A percentile compares a stretch with the other conserved stretches of the same genome.
Evolutionary conservation across 805 yeast species (phyloP).

Genomic region (Cyberlindnera amylophila): DNA sequence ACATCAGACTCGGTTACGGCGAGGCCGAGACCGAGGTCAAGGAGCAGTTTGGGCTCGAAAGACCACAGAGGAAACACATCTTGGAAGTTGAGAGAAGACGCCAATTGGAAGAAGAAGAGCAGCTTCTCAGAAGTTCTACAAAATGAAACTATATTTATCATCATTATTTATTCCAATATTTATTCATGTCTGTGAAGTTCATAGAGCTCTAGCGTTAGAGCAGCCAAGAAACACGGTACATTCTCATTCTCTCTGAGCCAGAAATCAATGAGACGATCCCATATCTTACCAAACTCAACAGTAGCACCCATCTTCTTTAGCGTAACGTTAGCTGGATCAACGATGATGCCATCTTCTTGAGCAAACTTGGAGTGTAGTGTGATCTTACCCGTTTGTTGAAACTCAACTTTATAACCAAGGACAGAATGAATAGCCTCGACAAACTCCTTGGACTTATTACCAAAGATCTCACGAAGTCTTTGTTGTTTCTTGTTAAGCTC

Average conservation of each 20-base stretch:
- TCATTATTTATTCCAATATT: background rate
- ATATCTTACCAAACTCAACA: constrained; percentile 38
- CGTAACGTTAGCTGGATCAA: constrained; percentile 53
- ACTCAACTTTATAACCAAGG: constrained; percentile 72
- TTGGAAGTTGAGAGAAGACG: constrained; percentile 69
- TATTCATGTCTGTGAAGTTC: background rate
- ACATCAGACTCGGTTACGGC: constrained; percentile 33
- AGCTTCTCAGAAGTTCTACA: too few relatives aligned
- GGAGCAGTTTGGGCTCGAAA: constrained; percentile 46
- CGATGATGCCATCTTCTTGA: constrained; percentile 44
- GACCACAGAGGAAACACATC: constrained; percentile 69
- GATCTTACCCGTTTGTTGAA: constrained; percentile 52
- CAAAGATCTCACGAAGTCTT: constrained; percentile 53
- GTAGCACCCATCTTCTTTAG: constrained; percentile 37
- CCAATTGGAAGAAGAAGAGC: constrained; percentile 63
- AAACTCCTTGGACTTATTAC: constrained; percentile 67
- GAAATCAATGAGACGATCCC: constrained; percentile 41
- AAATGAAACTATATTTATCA: background rate
- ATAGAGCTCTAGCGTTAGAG: constrained; percentile 63
- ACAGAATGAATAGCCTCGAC: constrained; percentile 61
- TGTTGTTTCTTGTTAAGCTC: constrained; percentile 47
- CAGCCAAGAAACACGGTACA: constrained; percentile 75
- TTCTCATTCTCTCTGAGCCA: constrained; percentile 71
- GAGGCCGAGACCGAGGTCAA: constrained; percentile 29
- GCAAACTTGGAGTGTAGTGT: constrained; percentile 48